Evolutionary conservation across 169 alveolate species (phyloP).

Genomic region (Plasmodium reichenowi): DNA sequence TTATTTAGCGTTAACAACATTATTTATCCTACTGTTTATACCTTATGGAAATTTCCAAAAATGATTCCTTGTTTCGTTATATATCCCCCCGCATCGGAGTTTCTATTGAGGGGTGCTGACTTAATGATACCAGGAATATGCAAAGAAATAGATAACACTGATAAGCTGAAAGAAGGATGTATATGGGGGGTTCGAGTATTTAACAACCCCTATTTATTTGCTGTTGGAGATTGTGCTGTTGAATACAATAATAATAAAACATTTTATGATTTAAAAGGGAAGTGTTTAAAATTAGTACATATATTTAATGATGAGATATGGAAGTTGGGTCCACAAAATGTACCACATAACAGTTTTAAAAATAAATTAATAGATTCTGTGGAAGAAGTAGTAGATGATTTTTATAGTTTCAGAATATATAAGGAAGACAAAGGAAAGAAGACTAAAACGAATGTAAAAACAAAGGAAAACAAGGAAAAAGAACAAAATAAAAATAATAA

Average conservation of each 20-base stretch:
- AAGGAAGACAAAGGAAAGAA: conserved; percentile 37
- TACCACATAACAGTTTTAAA: conserved; percentile 61
- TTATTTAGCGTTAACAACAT: conserved; percentile 19
- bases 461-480: not conserved
- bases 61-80: conserved; percentile 76
- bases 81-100: conserved; percentile 77
- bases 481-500: not conserved
- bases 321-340: conserved; percentile 57
- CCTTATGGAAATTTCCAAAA: conserved; percentile 77
- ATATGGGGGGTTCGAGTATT: conserved; percentile 76
- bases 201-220: conserved; percentile 71
- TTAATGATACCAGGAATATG: conserved; percentile 82
- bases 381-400: conserved; percentile 46
- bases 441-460: not conserved
- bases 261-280: conserved; percentile 58
- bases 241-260: conserved; percentile 58
- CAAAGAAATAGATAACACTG: conserved; percentile 61
- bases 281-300: conserved; percentile 66
- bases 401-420: conserved; percentile 36
- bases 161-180: conserved; percentile 64
- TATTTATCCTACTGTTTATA: conserved; percentile 71
- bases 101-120: conserved; percentile 80
- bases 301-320: conserved; percentile 74
- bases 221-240: conserved; percentile 30
- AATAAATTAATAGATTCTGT: conserved; percentile 57